Conservation (phyloP, 116 monocot genomes). For the Trichopus zeylanicus region DNA sequence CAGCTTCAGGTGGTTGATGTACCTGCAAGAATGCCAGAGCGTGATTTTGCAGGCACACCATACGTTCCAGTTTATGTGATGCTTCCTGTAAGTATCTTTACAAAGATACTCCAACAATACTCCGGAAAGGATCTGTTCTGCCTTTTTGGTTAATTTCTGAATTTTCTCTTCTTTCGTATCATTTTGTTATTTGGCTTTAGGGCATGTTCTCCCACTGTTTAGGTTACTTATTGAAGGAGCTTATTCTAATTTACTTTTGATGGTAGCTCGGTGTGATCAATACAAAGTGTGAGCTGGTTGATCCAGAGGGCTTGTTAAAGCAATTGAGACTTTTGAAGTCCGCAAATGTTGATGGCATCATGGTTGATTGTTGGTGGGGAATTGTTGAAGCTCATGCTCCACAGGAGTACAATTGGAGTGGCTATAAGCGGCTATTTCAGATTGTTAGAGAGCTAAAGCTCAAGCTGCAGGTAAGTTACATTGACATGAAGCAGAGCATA, state of each 20-base stretch:
- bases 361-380: conserved; percentile 95
- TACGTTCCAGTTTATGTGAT: conserved; percentile 67
- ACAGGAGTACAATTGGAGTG: conserved; percentile 76
- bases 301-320: conserved; percentile 66
- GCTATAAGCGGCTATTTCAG: conserved; percentile 73
- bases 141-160: neutral
- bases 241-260: neutral
- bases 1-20: conserved; percentile 10
- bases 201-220: too few relatives aligned
- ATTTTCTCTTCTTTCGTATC: too few relatives aligned
- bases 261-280: conserved; percentile 54
- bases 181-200: too few relatives aligned
- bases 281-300: conserved; percentile 59
- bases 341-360: conserved; percentile 64
- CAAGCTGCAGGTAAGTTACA: conserved; percentile 36
- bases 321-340: conserved; percentile 60
- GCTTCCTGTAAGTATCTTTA: conserved; percentile 48
- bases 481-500: neutral
- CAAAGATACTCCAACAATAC: too few relatives aligned
- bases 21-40: conserved; percentile 31
- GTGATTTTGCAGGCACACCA: conserved; percentile 62
- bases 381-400: conserved; percentile 75
- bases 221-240: neutral
- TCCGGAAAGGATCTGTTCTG: too few relatives aligned
- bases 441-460: conserved; percentile 74